A percentile compares a stretch with the other conserved stretches of the same genome.
phyloP scores from a whole-genome alignment of 2,329 filamentous ascomycete genomes.

The Clonostachys byssicola region DNA sequence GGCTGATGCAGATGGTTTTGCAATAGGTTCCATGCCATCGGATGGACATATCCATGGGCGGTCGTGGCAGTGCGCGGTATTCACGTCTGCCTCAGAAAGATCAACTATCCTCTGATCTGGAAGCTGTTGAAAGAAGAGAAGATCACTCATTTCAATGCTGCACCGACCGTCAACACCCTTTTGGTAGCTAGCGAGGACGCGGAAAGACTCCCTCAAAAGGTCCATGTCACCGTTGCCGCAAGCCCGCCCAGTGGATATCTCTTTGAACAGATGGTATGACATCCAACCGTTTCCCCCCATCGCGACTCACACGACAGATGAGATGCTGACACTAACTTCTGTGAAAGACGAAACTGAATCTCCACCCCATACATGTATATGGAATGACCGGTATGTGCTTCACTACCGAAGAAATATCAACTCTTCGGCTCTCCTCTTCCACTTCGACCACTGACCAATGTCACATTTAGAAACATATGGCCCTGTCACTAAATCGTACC shows the following conservation, averaged over 20 bases:
- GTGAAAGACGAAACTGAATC: constrained; percentile 58
- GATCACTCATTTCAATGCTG: constrained; percentile 93
- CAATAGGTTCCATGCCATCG: constrained; percentile 58
- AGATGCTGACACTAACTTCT: not conserved
- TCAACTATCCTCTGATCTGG: constrained; percentile 95
- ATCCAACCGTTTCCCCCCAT: constrained; percentile 1
- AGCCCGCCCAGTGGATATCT: constrained; percentile 85
- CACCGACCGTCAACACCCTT: constrained; percentile 92
- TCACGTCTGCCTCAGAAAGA: constrained; percentile 89
- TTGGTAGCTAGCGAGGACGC: constrained; percentile 80
- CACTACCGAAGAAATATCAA: too few species aligned
- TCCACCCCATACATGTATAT: constrained; percentile 91
- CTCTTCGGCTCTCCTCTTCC: not conserved
- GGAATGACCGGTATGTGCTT: constrained; percentile 53
- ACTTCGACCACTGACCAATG: not conserved
- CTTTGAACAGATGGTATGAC: constrained; percentile 81
- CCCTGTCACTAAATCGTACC: constrained; percentile 90
- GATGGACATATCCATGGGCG: constrained; percentile 91
- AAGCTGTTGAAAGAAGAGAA: constrained; percentile 76
- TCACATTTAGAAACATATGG: constrained; percentile 71
- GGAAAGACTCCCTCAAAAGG: constrained; percentile 60
- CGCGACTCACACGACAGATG: not conserved
- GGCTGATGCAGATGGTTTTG: constrained; percentile 7
- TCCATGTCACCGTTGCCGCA: constrained; percentile 88
- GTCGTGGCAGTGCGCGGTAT: constrained; percentile 92